phyloP scores from a whole-genome alignment of 2,329 filamentous ascomycete species.

The Fusarium chaquense region DNA sequence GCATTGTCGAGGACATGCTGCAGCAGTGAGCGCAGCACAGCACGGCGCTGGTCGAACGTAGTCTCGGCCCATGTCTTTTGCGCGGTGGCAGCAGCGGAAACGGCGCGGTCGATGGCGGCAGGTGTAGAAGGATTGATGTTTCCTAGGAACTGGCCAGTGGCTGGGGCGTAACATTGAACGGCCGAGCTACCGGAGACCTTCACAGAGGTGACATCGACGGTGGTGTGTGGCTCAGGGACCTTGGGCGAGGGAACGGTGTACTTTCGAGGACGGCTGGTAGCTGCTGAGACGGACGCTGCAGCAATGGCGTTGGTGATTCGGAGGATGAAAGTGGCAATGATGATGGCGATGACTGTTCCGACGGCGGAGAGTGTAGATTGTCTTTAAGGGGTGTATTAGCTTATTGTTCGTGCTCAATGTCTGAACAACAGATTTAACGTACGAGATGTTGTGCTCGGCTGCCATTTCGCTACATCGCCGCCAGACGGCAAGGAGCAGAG shows the following conservation, averaged over 20 bases:
- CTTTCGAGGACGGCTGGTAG: constrained; percentile 59
- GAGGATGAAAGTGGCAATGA: constrained; percentile 50
- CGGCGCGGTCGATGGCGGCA: constrained; percentile 81
- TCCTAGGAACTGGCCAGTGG: constrained; percentile 86
- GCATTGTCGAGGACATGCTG: constrained; percentile 90
- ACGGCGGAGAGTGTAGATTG: constrained; percentile 47
- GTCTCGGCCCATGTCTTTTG: constrained; percentile 84
- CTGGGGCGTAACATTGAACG: constrained; percentile 89
- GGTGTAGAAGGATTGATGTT: constrained; percentile 80
- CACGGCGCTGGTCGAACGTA: constrained; percentile 79
- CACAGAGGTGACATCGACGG: constrained; percentile 70
- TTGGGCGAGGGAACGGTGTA: constrained; percentile 74
- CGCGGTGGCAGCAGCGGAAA: constrained; percentile 78
- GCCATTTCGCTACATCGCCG: constrained; percentile 38
- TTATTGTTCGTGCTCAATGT: constrained; percentile 12
- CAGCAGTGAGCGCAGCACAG: constrained; percentile 83
- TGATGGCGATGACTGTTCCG: constrained; percentile 49
- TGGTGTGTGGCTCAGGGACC: constrained; percentile 66
- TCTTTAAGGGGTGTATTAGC: constrained; percentile 36
- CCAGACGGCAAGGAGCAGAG: constrained; percentile 39
- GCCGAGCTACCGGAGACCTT: constrained; percentile 74
- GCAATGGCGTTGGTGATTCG: constrained; percentile 45
- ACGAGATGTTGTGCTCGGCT: constrained; percentile 45
- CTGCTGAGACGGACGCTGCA: constrained; percentile 43
- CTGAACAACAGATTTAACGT: constrained; percentile 19